phyloP scores from a whole-genome alignment of 164 flowering plant genomes.

The Magnolia officinalis region DNA sequence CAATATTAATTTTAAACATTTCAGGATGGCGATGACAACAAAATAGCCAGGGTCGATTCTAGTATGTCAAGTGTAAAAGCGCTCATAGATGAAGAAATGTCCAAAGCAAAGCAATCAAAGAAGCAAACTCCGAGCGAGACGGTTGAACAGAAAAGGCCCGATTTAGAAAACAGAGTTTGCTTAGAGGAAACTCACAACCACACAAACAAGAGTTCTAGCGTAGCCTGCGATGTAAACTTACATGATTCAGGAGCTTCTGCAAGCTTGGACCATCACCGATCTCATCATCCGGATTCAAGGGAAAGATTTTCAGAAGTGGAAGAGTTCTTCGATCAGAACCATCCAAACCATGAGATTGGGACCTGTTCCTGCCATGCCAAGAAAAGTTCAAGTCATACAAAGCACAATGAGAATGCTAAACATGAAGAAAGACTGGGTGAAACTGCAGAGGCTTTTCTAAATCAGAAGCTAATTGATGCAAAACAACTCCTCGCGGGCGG shows the following conservation, averaged over 20 bases:
- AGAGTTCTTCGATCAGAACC: conserved; percentile 39
- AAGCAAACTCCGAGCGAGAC: conserved; percentile 29
- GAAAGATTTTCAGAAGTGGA: conserved; percentile 34
- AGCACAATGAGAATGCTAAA: conserved; percentile 28
- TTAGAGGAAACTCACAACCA: conserved; percentile 24
- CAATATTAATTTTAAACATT: conserved; percentile 3
- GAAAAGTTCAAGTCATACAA: conserved; percentile 16
- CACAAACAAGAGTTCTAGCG: conserved; percentile 26
- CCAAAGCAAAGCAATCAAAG: conserved; percentile 30
- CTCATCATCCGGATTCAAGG: conserved; percentile 15
- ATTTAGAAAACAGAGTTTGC: conserved; percentile 22
- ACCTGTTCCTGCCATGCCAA: conserved; percentile 17
- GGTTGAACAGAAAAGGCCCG: conserved; percentile 8
- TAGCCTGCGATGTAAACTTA: conserved; percentile 29
- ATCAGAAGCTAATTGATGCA: conserved; percentile 42
- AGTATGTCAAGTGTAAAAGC: conserved; percentile 62
- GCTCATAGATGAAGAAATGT: conserved; percentile 77
- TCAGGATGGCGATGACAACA: conserved; percentile 43
- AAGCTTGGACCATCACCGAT: conserved; percentile 19
- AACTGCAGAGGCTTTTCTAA: conserved; percentile 49
- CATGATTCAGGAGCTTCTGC: conserved; percentile 26
- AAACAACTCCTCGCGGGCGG: conserved; percentile 34
- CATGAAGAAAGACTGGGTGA: conserved; percentile 48
- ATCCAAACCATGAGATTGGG: conserved; percentile 7
- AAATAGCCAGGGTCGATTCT: conserved; percentile 17